A percentile compares a stretch with the other conserved stretches of the same genome.
Evolutionary conservation across 768 basidiomycete genomes (phyloP).

Genomic region (Daedaleopsis nitida): DNA sequence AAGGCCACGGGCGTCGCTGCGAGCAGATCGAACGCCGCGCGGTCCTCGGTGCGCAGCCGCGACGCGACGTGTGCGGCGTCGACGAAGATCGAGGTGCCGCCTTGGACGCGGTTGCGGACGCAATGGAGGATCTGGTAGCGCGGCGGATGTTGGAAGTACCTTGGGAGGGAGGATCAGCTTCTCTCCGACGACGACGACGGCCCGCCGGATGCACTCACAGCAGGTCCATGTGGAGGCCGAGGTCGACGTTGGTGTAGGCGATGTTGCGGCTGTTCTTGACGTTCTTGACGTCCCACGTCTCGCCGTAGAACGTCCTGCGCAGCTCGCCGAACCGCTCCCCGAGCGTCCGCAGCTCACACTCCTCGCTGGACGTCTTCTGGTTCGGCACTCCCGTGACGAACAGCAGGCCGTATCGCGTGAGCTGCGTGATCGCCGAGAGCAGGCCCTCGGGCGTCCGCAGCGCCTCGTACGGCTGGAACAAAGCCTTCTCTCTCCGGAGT

Average conservation of each 20-base stretch:
- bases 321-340: constrained; percentile 74
- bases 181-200: background rate
- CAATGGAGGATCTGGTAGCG: constrained; percentile 93
- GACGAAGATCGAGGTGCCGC: constrained; percentile 86
- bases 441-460: constrained; percentile 50
- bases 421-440: constrained; percentile 63
- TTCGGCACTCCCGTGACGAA: constrained; percentile 75
- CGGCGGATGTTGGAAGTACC: constrained; percentile 91
- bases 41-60: constrained; percentile 47
- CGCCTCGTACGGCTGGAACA: constrained; percentile 59
- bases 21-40: constrained; percentile 60
- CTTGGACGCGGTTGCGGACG: constrained; percentile 78
- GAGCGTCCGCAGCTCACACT: constrained; percentile 69
- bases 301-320: constrained; percentile 87
- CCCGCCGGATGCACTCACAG: constrained; percentile 50
- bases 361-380: constrained; percentile 53
- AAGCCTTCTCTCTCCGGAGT: constrained; percentile 39
- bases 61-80: constrained; percentile 73
- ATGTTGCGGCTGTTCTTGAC: constrained; percentile 79
- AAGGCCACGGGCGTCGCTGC: constrained; percentile 71
- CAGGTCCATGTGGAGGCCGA: constrained; percentile 92
- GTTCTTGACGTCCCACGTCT: constrained; percentile 86
- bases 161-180: constrained; percentile 30
- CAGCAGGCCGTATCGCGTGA: constrained; percentile 71
- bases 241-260: constrained; percentile 88